Base-by-base conservation (phyloP, 179 eudicot genomes). In the Spergularia azorica region DNA sequence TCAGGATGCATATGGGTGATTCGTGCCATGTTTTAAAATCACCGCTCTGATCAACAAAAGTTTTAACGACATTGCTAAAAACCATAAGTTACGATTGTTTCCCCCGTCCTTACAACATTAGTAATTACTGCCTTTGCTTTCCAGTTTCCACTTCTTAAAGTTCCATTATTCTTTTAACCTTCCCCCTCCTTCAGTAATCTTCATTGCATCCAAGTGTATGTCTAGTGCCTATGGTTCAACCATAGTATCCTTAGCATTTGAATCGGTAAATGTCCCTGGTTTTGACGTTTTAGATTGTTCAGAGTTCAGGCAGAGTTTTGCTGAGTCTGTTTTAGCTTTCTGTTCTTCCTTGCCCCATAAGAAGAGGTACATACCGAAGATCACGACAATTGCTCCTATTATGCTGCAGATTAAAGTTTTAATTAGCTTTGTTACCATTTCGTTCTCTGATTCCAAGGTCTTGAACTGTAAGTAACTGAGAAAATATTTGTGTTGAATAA, bases 271-370 rank as follows among this genome's bases (percentile, higher is more conserved):
- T 67, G 72, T 43, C 56, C 63, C 71, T 39, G 20, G 70, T 67
- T 70, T 43, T 4, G n/a, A 12, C 48, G 5, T 56, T 60, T 17
- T 70, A 4, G 86, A 56, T 9, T 77, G 76, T 56, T 69, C 64
- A 52, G 60, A 63, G 18, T 50, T 63, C 14, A 62, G 12, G 38
- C 57, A 63, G 11, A 77, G 32, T 50, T 74, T 70, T 39, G 58
- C 36, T 72, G 62, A 12, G 59, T 73, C 80, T 12, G 76, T 65
- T 43, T 36, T 60, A 63, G 71, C 68, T 60, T 60, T 38, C 50
- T 71, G 51, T 51, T 78, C 92, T 83, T 91, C 96, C 78, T 91
- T 91, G 16, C 96, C 96, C 96, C 92, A 91, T 66, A 91, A 63
- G 62, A 90, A 80, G 74, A 92, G 61, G 80, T 91, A 88, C 75